Percentiles rank a stretch among this genome's conserved stretches.
phyloP scores from a whole-genome alignment of 2,329 filamentous ascomycete species.

The Penicillium digitatum region DNA sequence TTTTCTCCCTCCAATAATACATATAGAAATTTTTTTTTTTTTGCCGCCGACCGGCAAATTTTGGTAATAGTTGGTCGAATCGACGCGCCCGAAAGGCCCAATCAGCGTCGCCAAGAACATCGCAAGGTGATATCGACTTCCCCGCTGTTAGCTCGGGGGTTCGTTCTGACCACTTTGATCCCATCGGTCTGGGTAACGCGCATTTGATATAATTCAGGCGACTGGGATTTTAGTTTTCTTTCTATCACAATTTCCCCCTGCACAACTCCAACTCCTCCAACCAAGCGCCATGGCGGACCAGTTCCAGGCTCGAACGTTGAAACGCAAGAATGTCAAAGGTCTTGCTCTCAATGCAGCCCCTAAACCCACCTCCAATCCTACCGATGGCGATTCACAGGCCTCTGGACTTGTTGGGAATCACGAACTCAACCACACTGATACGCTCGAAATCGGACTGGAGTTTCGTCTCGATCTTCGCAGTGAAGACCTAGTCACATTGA shows the following conservation, averaged over 20 bases:
- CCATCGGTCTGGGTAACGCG: conserved; percentile 14
- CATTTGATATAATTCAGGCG: neutral
- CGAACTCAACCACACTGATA: conserved; percentile 61
- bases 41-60: conserved; percentile 19
- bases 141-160: conserved; percentile 24
- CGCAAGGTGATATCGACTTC: conserved; percentile 28
- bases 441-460: conserved; percentile 92
- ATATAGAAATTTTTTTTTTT: neutral
- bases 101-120: conserved; percentile 28
- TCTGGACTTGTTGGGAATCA: conserved; percentile 57
- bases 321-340: conserved; percentile 98
- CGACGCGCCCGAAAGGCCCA: conserved; percentile 25
- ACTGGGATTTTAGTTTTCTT: neutral
- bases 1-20: neutral
- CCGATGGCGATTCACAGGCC: conserved; percentile 65
- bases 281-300: conserved; percentile 52
- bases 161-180: conserved; percentile 16
- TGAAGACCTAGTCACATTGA: conserved; percentile 87
- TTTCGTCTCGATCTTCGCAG: conserved; percentile 89
- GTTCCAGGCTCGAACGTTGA: conserved; percentile 74
- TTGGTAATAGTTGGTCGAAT: conserved; percentile 19
- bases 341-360: conserved; percentile 80
- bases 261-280: conserved; percentile 1
- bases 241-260: conserved; percentile 1
- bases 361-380: conserved; percentile 63